Evolutionary conservation across 2,329 filamentous ascomycete genomes (phyloP).

Genomic region (Dothistroma pini): DNA sequence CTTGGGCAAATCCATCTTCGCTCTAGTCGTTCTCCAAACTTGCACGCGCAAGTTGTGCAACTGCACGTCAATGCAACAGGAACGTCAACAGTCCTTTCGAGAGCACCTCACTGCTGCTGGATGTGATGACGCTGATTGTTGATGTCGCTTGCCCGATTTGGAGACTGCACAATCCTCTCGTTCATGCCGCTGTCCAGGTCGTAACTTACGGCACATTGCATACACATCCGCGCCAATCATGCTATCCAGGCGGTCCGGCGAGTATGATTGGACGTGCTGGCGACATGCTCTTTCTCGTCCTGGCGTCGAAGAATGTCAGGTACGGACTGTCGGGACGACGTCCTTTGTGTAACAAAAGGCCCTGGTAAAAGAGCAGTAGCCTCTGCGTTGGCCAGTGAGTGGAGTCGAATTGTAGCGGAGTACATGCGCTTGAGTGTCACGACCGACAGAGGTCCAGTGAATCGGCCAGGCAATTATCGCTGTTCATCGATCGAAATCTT

Average conservation of each 20-base stretch:
- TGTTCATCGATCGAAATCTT: constrained; percentile 7
- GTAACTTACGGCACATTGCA: constrained; percentile 4
- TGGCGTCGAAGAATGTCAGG: constrained; percentile 3
- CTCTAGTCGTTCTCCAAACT: constrained; percentile 14
- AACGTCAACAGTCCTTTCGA: constrained; percentile 6
- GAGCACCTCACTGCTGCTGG: neutral
- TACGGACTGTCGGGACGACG: constrained; percentile 3
- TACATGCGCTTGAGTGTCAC: constrained; percentile 2
- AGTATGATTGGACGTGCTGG: constrained; percentile 4
- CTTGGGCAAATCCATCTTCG: constrained; percentile 10
- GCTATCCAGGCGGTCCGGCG: constrained; percentile 3
- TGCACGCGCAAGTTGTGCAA: constrained; percentile 16
- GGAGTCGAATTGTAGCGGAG: constrained; percentile 2
- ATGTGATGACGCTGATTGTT: neutral
- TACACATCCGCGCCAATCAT: constrained; percentile 2
- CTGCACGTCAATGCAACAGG: constrained; percentile 14
- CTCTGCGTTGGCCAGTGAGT: constrained; percentile 3
- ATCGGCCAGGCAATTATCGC: constrained; percentile 2
- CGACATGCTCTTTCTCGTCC: neutral
- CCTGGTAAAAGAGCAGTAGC: neutral
- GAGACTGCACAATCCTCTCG: neutral
- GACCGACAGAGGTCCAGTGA: neutral
- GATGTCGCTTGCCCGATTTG: neutral
- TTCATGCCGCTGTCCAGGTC: constrained; percentile 5
- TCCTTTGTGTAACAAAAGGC: neutral